Percentiles rank a stretch among this genome's conserved stretches.
Evolutionary conservation across 352 stramenopile genomes (phyloP).

Genomic region (Globisporangium apiculatum): DNA sequence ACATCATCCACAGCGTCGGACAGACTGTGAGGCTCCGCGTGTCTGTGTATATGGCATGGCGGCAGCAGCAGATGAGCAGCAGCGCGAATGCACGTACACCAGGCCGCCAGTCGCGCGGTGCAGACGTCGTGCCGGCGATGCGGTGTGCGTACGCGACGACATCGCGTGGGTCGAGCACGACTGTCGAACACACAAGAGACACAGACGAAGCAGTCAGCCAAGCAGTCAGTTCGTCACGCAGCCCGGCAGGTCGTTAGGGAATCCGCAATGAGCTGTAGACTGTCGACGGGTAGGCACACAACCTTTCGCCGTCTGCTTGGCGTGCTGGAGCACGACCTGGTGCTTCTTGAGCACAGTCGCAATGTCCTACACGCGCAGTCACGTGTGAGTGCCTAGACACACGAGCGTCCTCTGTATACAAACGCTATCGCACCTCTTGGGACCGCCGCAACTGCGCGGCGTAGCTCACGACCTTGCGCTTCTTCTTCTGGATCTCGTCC

Average conservation of each 20-base stretch:
- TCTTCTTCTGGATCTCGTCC: slow-evolving; percentile 56
- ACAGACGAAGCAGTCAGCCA: neutral
- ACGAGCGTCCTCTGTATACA: too few relatives aligned
- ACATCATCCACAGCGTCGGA: neutral
- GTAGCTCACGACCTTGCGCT: slow-evolving; percentile 62
- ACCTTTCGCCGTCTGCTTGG: slow-evolving; percentile 54
- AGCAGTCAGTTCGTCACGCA: neutral
- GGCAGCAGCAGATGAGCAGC: neutral
- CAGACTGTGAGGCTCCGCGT: too few relatives aligned
- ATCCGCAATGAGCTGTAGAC: too few relatives aligned
- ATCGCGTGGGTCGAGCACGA: slow-evolving; percentile 54
- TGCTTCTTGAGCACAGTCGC: slow-evolving; percentile 65
- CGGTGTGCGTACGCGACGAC: slow-evolving; percentile 77
- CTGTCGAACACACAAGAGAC: slow-evolving; percentile 15
- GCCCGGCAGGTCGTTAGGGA: too few relatives aligned
- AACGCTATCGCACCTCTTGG: slow-evolving; percentile 29
- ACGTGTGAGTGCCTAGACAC: neutral
- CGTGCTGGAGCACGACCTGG: slow-evolving; percentile 43
- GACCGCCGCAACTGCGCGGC: slow-evolving; percentile 54
- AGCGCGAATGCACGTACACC: slow-evolving; percentile 31
- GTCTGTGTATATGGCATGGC: neutral
- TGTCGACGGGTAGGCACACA: too few relatives aligned
- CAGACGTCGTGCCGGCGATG: slow-evolving; percentile 72
- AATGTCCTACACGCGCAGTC: slow-evolving; percentile 27
- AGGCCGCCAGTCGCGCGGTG: slow-evolving; percentile 66